Evolutionary conservation across 1,139 yeast genomes (phyloP), one percentile per base, ranked within the genome.

Genomic region (Blastobotrys petasosporus): DNA sequence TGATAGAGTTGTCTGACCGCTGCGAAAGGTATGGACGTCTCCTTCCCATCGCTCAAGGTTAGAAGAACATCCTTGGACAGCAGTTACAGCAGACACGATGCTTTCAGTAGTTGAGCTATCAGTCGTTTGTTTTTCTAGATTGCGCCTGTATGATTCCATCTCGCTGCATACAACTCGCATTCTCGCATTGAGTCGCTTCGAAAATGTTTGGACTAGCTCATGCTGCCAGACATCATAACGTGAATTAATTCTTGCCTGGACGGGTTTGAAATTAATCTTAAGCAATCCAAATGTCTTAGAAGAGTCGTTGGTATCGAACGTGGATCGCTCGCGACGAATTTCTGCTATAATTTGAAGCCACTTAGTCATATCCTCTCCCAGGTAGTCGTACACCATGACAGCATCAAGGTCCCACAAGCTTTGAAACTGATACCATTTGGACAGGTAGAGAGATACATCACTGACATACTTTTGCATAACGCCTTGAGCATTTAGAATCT

Each of bases 171-270:
- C 49, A 3, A 54, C 56, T 28, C 54, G 63, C 59, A 71, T 65
- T 4, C 55, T 46, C 0, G 51, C 47, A 2, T 54, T 50, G 8
- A 78, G 58, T 11, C 65, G 59, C 1, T 58, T 60, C 1, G 79
- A 65, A 59, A 83, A 82, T 15, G 63, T 64, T 1, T 58, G 54
- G 6, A 77, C 51, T 2, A 82, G 58, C 1, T 70, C 73, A 37
- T 65, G 70, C 52, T 80, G 84, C 75, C 85, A 80, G 1, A 61
- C 54, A 45, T 79, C 85, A 62, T 77, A 83, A 55, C 75, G 77
- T 4, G 79, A 61, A 37, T 70, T 71, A 9, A 80, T 72, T 43
- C 79, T 67, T 1, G 75, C 64, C 54, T 80, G 84, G 1, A 82
- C 80, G 13, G 74, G 73, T 3, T 73, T 68, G 56, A 73, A 80